Evolutionary conservation across 2,329 filamentous ascomycete species (phyloP), one percentile per base, ranked within the genome.

Genomic region (Stachybotrys chartarum): DNA sequence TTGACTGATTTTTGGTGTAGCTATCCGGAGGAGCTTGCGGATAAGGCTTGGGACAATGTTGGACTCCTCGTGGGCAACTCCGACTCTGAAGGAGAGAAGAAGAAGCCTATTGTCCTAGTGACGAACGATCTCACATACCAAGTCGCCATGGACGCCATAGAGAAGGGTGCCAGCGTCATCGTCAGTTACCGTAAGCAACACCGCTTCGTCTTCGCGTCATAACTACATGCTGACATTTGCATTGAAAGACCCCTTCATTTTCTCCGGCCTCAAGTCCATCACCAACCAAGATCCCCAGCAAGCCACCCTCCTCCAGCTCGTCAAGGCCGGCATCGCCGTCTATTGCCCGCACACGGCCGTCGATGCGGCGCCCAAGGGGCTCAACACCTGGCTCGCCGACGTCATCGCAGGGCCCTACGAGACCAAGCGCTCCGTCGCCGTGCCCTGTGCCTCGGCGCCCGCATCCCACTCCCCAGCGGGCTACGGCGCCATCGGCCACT

Each of bases 301-400:
- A 69, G 82, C 86, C 48, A 90, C 90, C 7, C 82, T 99, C 35
- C 79, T 99, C 5, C 83, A 87, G 49, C 81, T 99, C 12, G 88
- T 87, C 50, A 88, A 90, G 59, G 85, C 89, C 69, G 92, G 93
- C 42, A 91, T 99, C 64, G 95, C 91, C 60, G 91, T 99, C 55
- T 99, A 97, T 77, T 91, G 88, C 61, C 94, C 94, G 0, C 94
- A 99, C 73, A 99, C 94, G 0, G 93, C 94, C 14, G 84, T 97
- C 48, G 94, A 99, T 71, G 91, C 91, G 45, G 90, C 90, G 1
- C 83, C 85, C 1, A 84, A 86, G 17, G 94, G 94, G 5, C 83
- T 99, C 62, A 95, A 92, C 67, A 90, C 96, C 70, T 99, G 93
- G 93, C 85, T 99, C 10, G 91, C 90, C 57, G 88, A 95, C 66